These are phyloP conservation scores for Trichophyton verrucosum DNA, from an alignment of 2,329 filamentous ascomycete genomes.

Conservation along the genomic window DNA sequence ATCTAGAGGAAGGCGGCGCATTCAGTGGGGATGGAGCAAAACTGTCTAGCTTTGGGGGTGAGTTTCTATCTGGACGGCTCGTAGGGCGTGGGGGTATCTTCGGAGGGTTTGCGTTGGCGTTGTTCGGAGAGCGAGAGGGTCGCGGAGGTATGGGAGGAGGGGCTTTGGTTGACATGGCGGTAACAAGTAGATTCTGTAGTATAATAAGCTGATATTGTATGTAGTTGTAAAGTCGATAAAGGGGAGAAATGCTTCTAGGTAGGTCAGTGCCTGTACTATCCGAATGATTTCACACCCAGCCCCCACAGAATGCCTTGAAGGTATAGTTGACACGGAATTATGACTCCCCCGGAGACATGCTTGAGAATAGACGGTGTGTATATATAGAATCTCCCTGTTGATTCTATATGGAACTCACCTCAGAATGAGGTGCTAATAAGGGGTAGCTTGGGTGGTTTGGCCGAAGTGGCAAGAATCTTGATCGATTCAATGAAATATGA, in stretches of 20 bases:
- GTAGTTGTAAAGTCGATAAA: background rate
- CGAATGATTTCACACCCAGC: background rate
- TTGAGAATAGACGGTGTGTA: background rate
- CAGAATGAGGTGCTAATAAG: background rate
- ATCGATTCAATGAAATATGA: background rate
- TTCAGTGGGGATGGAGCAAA: conserved; percentile 13
- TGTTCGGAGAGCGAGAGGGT: conserved; percentile 33
- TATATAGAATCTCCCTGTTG: background rate
- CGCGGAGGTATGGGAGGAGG: conserved; percentile 15
- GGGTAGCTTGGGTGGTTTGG: conserved; percentile 14
- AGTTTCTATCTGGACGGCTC: conserved; percentile 6
- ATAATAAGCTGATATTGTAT: background rate
- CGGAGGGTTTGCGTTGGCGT: conserved; percentile 7
- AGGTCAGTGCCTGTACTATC: background rate
- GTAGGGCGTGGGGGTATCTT: conserved; percentile 12
- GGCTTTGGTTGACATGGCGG: conserved; percentile 18
- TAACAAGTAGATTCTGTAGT: background rate
- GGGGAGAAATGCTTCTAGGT: background rate
- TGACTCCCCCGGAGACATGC: background rate
- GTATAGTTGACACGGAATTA: background rate
- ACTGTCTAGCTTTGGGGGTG: conserved; percentile 9
- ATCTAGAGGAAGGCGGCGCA: conserved; percentile 4
- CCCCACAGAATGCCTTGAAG: background rate
- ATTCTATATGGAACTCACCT: background rate
- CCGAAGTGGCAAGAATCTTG: background rate